Evolutionary conservation across 495 filamentous ascomycete genomes (phyloP), one percentile per base, ranked within the genome.

Genomic region (Letharia columbiana): DNA sequence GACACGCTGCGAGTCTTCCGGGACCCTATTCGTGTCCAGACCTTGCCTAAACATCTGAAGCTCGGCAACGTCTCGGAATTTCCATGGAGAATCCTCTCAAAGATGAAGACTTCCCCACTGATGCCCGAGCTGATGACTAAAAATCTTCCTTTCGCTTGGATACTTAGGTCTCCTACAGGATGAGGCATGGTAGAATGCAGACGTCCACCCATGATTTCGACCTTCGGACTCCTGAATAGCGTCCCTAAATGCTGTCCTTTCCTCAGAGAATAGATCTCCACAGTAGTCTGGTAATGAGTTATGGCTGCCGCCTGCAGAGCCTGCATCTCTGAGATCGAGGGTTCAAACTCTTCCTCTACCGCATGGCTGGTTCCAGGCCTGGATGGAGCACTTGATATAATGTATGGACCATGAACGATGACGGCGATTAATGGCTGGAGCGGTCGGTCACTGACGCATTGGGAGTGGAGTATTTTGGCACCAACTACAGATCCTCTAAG

Each of bases 61-160:
- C 74, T 67, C n/a, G 74, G 64, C 10, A 73, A 64, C 9, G 70
- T 64, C 18, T 79, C 76, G 70, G 72, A 69, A 40, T 70, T 66
- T 40, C 64, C 52, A 39, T 69, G 67, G 1, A 68, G 65, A 68
- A 4, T 23, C 20, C 56, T 62, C 35, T 73, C 74, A 67, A 89
- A 96, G 13, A 95, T 80, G 80, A 87, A 95, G 11, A 92, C 86
- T 74, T 96, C 92, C 13, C 92, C 92, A 60, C 90, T 96, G 20
- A 80, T 79, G 15, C 91, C 90, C 62, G 91, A 96, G 33, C 88
- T 83, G 28, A 96, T 76, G 17, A 89, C 78, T 41, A 95, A 63
- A 71, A 83, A 88, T 20, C 83, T 87, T 15, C 82, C 84, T 62
- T 86, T 84, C 3, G 85, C 83, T 70, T 86, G 83, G 37, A 96